These are phyloP conservation scores for Sporothrix inflata DNA, from an alignment of 2,329 filamentous ascomycete genomes.

Conservation along the genomic window DNA sequence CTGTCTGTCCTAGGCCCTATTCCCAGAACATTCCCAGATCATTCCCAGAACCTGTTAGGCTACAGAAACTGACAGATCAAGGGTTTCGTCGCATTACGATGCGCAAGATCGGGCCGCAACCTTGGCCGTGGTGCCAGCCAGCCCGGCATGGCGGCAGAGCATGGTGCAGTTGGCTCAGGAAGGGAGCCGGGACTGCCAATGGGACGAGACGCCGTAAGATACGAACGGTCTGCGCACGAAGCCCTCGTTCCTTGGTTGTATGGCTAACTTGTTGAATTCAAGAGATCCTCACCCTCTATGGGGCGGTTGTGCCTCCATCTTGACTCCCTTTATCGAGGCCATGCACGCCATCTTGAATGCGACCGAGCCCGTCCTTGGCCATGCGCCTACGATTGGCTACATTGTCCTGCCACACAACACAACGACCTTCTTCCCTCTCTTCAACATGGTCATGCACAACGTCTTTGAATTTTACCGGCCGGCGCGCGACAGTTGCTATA, in stretches of 20 bases:
- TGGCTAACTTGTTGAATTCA: too few relatives aligned
- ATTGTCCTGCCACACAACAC: conserved; percentile 10
- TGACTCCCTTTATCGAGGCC: neutral
- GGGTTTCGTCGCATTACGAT: conserved; percentile 22
- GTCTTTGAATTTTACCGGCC: conserved; percentile 14
- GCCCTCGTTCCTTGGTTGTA: too few relatives aligned
- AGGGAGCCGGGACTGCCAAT: conserved; percentile 4
- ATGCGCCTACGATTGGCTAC: conserved; percentile 3
- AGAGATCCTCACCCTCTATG: too few relatives aligned
- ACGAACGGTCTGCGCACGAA: too few relatives aligned
- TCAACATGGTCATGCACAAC: conserved; percentile 16
- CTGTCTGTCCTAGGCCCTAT: neutral
- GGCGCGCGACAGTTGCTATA: conserved; percentile 17
- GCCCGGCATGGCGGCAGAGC: conserved; percentile 19
- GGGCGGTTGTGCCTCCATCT: neutral
- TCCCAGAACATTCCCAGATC: neutral
- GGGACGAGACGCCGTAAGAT: too few relatives aligned
- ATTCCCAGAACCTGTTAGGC: neutral
- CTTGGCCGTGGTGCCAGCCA: neutral
- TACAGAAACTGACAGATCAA: conserved; percentile 16
- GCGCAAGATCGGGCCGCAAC: conserved; percentile 5
- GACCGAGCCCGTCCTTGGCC: conserved; percentile 7
- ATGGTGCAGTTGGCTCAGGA: neutral
- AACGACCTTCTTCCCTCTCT: neutral
- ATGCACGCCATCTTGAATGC: conserved; percentile 11